phyloP scores from a whole-genome alignment of 257 asterid genomes.

The Nicotiana noctiflora region DNA sequence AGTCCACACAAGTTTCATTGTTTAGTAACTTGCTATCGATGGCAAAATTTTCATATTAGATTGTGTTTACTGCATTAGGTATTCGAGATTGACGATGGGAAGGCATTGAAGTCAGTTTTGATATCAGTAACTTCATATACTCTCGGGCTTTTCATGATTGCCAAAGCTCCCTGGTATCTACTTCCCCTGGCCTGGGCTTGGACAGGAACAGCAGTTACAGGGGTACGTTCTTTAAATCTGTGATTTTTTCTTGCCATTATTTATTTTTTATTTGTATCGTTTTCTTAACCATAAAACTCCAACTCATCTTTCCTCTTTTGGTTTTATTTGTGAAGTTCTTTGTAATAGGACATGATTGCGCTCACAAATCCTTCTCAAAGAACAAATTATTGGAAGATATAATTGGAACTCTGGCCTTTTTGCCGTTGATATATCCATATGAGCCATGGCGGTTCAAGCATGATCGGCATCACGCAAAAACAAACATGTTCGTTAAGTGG shows the following conservation, averaged over 20 bases:
- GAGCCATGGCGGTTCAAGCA: conserved; percentile 99
- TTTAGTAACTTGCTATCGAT: background rate
- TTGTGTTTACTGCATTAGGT: conserved; percentile 33
- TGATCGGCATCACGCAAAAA: conserved; percentile 93
- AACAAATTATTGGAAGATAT: conserved; percentile 95
- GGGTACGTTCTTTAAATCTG: conserved; percentile 47
- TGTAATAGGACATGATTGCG: conserved; percentile 98
- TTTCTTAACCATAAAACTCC: background rate
- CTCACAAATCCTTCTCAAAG: conserved; percentile 90
- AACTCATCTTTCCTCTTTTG: conserved; percentile 10
- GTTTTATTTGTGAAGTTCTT: conserved; percentile 61
- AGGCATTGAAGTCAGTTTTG: conserved; percentile 90
- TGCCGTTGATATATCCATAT: conserved; percentile 91
- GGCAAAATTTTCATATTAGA: background rate
- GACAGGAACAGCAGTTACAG: conserved; percentile 97
- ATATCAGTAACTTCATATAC: conserved; percentile 71
- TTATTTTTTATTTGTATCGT: background rate
- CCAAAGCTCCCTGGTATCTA: conserved; percentile 97
- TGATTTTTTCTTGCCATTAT: background rate
- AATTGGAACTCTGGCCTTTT: conserved; percentile 85
- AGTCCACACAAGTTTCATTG: background rate
- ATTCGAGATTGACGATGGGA: conserved; percentile 78
- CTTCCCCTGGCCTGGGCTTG: conserved; percentile 99
- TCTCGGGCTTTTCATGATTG: conserved; percentile 73
- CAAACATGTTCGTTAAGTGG: conserved; percentile 65